Base-by-base conservation (phyloP, 2,329 filamentous ascomycete genomes). In the Ophiostoma novo-ulmi region DNA sequence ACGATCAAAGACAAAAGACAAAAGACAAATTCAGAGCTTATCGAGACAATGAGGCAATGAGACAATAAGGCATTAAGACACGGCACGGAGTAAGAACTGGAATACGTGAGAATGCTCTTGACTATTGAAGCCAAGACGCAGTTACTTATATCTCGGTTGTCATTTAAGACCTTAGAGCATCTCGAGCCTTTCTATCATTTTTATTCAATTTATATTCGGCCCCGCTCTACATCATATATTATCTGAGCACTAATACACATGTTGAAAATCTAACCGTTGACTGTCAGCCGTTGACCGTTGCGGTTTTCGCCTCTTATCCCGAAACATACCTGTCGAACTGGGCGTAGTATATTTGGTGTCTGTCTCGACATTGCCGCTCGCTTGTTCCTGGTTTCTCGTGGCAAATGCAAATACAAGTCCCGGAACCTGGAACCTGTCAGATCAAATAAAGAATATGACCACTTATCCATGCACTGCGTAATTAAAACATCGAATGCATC, bases 361-460 rank as follows among this genome's bases (percentile, higher is more conserved):
- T 58, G 22, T 22, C 5, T 58, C 52, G 5, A 26, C 22, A 26
- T 58, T 58, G 52, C 52, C 52, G 52, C 52, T 58, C 52, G 52
- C 52, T 58, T 58, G 52, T 58, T 58, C n/a, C 52, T 58, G n/a
- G 20, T 31, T 11, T 13, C 22, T 58, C 22, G n/a, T 58, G 52
- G 52, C 52, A 58, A 5, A 58, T 26, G 11, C 22, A 26, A 58
- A 58, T 22, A 58, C n/a, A 63, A 36, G 31, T 36, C 31, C 31
- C 58, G 58, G 31, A 36, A 36, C 58, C 26, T 63, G 31, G 55
- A 55, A 55, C 48, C 20, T 55, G 48, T 55, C 48, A 55, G 48
- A 55, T 55, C 20, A 8, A 22, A 55, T 55, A n/a, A 20, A n/a
- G 48, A 20, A 55, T n/a, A 20, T 7, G 48, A 6, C 11, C 39